phyloP scores from a whole-genome alignment of 768 basidiomycete species.

The Tephrocybe sp. region DNA sequence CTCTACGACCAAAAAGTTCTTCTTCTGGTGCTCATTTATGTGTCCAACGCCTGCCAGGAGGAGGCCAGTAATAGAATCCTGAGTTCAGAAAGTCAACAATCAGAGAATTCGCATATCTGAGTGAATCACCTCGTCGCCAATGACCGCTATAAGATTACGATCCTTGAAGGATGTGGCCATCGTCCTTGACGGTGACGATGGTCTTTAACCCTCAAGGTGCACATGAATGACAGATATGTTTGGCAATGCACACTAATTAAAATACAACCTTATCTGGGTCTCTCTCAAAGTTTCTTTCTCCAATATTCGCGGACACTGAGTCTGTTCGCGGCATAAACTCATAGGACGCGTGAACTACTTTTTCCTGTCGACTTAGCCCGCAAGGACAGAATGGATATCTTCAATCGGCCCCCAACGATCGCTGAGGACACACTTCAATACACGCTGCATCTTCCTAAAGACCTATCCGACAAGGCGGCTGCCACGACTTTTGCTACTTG shows the following conservation, averaged over 20 bases:
- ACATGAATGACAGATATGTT: background rate
- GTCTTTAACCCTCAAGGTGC: background rate
- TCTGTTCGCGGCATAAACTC: too few relatives aligned
- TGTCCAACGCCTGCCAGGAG: conserved; percentile 95
- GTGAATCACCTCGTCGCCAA: conserved; percentile 86
- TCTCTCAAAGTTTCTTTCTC: background rate
- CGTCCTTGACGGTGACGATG: background rate
- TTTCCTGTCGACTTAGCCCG: background rate
- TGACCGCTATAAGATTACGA: conserved; percentile 88
- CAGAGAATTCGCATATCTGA: background rate
- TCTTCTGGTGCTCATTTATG: conserved; percentile 86
- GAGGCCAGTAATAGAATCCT: conserved; percentile 98
- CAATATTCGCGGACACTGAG: background rate
- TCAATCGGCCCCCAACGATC: conserved; percentile 74
- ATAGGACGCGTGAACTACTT: too few relatives aligned
- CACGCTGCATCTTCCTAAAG: conserved; percentile 59
- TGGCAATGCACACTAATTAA: conserved; percentile 7
- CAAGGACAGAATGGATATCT: conserved; percentile 54
- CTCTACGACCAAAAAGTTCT: conserved; percentile 97
- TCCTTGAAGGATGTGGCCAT: conserved; percentile 63
- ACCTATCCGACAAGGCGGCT: conserved; percentile 56
- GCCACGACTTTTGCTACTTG: conserved; percentile 67
- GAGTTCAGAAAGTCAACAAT: conserved; percentile 16
- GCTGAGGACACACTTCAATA: conserved; percentile 87
- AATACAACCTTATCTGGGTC: background rate